Base-by-base conservation (phyloP, 352 stramenopile species). In the Pythium guiyangense region DNA sequence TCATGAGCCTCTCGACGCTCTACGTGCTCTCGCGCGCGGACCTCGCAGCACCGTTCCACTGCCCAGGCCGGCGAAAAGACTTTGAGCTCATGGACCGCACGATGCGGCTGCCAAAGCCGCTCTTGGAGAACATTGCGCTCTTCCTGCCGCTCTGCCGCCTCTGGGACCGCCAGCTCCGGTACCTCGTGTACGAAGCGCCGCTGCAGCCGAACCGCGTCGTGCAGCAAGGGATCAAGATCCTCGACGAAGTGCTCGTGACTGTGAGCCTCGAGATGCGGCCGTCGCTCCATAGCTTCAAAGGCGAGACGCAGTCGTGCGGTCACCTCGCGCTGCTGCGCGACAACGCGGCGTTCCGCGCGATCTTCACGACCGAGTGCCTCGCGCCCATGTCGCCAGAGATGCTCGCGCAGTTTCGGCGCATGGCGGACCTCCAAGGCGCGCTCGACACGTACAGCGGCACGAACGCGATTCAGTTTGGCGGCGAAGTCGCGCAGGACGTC, bases 371-470 rank as follows among this genome's bases (percentile, higher is more conserved):
- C n/a, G 72, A 87, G 54, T 76, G 65, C 29, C 60, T 67, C 4
- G 59, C 78, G 15, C 64, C 75, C 1, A 76, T 95, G 68, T 63
- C 66, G 26, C 60, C 59, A 0, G 75, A 82, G 43, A 74, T 92
- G 62, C 52, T 93, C 25, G 54, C 70, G 31, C 70, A 85, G 48
- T 66, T 92, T 39, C 70, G 74, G 26, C 73, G 79, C 11, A 90
- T 93, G 77, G 85, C 83, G 1, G 83, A 95, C 50, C 73, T 95
- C 29, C 85, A 93, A 63, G 85, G 85, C 40, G 85, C 79, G 9
- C 57, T 95, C 47, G 69, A 61, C 15, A 69, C 71, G 31, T 95
- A 95, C 52, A 62, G 79, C 9, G 67, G 70, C 18, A 77, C 71
- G 0, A 68, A 66, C 15, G 80, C 75, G 22, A 90, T 95, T 57